A percentile compares a stretch with the other conserved stretches of the same genome.
Conservation (phyloP, 768 basidiomycete species). For the Saitozyma sp. region DNA sequence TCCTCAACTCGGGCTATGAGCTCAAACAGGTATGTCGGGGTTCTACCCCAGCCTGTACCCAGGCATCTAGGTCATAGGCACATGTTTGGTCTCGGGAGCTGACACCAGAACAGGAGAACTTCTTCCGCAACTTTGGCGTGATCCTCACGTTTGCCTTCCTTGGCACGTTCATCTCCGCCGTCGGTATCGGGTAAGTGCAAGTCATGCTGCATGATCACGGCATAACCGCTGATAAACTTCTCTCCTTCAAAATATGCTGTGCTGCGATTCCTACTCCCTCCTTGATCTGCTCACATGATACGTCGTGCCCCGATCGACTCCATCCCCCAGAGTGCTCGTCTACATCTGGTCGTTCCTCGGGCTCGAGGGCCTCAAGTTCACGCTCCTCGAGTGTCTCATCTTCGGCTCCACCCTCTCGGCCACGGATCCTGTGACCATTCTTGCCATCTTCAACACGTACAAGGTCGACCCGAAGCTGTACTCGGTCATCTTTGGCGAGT, state of each 20-base stretch:
- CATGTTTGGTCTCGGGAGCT: neutral
- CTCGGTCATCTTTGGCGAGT: constrained; percentile 95
- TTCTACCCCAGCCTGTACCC: neutral
- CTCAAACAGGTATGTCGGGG: constrained; percentile 78
- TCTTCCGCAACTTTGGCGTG: constrained; percentile 96
- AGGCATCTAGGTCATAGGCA: neutral
- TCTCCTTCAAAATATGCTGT: too few species aligned
- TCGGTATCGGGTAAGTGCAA: constrained; percentile 83
- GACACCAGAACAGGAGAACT: constrained; percentile 71
- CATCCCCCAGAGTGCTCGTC: constrained; percentile 69
- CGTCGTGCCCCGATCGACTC: neutral
- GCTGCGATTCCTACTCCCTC: too few species aligned
- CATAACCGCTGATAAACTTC: too few species aligned
- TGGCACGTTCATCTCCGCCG: constrained; percentile 93
- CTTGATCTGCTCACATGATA: neutral
- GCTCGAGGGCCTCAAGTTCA: constrained; percentile 80
- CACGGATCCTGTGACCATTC: constrained; percentile 95
- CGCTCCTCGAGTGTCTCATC: constrained; percentile 86
- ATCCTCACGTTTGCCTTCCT: constrained; percentile 82
- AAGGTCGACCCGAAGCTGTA: constrained; percentile 98
- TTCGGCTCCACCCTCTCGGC: constrained; percentile 97
- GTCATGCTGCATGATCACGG: neutral
- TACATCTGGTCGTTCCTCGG: constrained; percentile 93
- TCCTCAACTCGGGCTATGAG: constrained; percentile 95
- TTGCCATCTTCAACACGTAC: constrained; percentile 97